Conservation (phyloP, 2,329 filamentous ascomycete species). For the Arthrobotrys pseudoclavata region DNA sequence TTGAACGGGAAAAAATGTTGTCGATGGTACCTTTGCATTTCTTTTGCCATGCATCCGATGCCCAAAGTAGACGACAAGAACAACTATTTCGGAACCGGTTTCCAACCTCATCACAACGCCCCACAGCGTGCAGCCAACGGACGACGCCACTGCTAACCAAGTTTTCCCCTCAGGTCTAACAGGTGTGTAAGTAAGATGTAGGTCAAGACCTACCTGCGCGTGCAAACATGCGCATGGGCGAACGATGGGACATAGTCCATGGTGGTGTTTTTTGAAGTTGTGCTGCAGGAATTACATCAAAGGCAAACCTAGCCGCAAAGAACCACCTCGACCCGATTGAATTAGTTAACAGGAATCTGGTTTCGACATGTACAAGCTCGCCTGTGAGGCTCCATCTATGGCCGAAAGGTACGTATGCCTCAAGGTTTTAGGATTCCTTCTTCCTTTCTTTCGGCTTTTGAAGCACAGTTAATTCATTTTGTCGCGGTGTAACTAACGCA, state of each 20-base stretch:
- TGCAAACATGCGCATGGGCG: slow-evolving; percentile 17
- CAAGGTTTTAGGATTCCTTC: slow-evolving; percentile 6
- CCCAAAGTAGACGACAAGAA: slow-evolving; percentile 8
- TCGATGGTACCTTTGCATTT: slow-evolving; percentile 10
- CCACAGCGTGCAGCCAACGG: slow-evolving; percentile 2
- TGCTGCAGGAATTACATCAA: slow-evolving; percentile 6
- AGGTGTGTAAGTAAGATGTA: neutral
- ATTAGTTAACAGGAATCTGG: slow-evolving; percentile 22
- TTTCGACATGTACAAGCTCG: slow-evolving; percentile 31
- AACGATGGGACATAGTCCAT: neutral
- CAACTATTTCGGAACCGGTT: slow-evolving; percentile 30
- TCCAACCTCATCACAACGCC: slow-evolving; percentile 39
- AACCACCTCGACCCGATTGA: slow-evolving; percentile 32
- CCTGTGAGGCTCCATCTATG: slow-evolving; percentile 18
- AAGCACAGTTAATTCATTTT: neutral
- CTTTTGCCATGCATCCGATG: slow-evolving; percentile 4
- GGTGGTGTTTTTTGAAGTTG: neutral
- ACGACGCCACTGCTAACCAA: slow-evolving; percentile 7
- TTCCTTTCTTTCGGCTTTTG: neutral
- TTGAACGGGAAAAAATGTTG: neutral
- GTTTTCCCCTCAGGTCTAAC: slow-evolving; percentile 8
- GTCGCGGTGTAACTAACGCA: slow-evolving; percentile 9
- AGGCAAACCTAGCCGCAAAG: slow-evolving; percentile 39
- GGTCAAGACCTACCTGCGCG: slow-evolving; percentile 5
- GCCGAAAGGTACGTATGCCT: slow-evolving; percentile 12